These are phyloP conservation scores for Talaromyces sp. DNA, from an alignment of 2,329 filamentous ascomycete genomes.

Conservation along the genomic window DNA sequence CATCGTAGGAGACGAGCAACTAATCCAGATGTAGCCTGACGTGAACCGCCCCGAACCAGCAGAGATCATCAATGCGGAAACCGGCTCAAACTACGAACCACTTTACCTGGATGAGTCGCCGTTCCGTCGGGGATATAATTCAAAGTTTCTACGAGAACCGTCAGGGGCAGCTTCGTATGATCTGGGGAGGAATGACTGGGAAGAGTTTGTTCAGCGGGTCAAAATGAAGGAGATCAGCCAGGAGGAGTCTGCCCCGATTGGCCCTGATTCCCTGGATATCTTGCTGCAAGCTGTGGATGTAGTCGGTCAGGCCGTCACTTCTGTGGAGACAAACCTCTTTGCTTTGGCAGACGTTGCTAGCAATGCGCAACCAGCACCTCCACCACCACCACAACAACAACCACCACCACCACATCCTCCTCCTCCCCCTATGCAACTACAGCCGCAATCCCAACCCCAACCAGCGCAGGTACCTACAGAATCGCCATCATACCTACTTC, in stretches of 20 bases:
- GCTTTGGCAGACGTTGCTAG: conserved; percentile 27
- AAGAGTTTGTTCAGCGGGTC: conserved; percentile 35
- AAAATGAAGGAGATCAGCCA: conserved; percentile 33
- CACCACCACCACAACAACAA: conserved; percentile 13
- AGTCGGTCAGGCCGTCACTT: conserved; percentile 13
- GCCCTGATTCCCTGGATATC: conserved; percentile 18
- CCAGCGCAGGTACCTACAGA: conserved; percentile 24
- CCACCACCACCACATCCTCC: conserved; percentile 7
- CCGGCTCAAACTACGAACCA: conserved; percentile 25
- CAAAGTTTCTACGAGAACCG: conserved; percentile 27
- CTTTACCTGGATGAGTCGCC: conserved; percentile 18
- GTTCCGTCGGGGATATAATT: conserved; percentile 29
- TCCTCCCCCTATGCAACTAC: conserved; percentile 18
- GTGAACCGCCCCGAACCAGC: background rate
- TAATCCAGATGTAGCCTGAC: conserved; percentile 6
- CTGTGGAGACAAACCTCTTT: conserved; percentile 16
- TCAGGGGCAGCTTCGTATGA: conserved; percentile 29
- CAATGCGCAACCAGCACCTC: background rate
- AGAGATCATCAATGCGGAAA: conserved; percentile 4
- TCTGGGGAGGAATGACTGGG: conserved; percentile 31
- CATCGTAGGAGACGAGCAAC: background rate
- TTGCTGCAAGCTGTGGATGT: conserved; percentile 25
- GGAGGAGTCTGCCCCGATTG: conserved; percentile 14
- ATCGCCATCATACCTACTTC: conserved; percentile 25
- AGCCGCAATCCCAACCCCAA: conserved; percentile 13